A percentile compares a stretch with the other conserved stretches of the same genome.
Evolutionary conservation across 2,329 filamentous ascomycete genomes (phyloP).

Genomic region (Berkeleyomyces rouxiae): DNA sequence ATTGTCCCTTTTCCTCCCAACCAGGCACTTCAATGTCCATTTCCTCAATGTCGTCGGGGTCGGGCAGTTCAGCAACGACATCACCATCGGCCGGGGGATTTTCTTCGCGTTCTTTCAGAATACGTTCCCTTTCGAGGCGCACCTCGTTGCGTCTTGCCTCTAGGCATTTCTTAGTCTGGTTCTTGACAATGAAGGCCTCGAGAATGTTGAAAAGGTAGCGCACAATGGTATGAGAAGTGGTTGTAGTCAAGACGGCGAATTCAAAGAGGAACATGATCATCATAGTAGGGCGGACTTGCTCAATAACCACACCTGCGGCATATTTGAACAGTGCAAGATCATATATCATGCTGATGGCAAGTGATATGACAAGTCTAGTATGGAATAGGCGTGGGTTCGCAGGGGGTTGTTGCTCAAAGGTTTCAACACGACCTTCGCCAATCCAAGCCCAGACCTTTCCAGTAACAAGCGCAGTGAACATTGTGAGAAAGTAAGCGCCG

Average conservation of each 20-base stretch:
- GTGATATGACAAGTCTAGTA: slow-evolving; percentile 58
- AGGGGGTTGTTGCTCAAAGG: slow-evolving; percentile 87
- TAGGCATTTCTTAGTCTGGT: slow-evolving; percentile 55
- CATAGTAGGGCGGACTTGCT: slow-evolving; percentile 85
- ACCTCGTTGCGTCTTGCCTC: slow-evolving; percentile 53
- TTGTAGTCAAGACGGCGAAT: slow-evolving; percentile 72
- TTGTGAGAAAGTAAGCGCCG: slow-evolving; percentile 83
- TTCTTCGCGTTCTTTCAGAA: slow-evolving; percentile 32
- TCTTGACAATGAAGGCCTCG: slow-evolving; percentile 58
- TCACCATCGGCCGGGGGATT: slow-evolving; percentile 29
- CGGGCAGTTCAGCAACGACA: slow-evolving; percentile 27
- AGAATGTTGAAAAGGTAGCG: slow-evolving; percentile 65
- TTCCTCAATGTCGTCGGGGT: slow-evolving; percentile 68
- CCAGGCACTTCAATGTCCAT: slow-evolving; percentile 90
- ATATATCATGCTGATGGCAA: slow-evolving; percentile 64
- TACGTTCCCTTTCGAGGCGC: slow-evolving; percentile 37
- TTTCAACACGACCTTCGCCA: slow-evolving; percentile 81
- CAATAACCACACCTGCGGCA: slow-evolving; percentile 64
- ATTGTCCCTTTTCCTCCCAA: slow-evolving; percentile 92
- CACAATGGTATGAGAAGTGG: slow-evolving; percentile 60
- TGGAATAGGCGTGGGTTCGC: slow-evolving; percentile 82
- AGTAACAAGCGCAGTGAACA: slow-evolving; percentile 85
- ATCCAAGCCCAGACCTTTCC: slow-evolving; percentile 99
- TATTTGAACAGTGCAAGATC: slow-evolving; percentile 68
- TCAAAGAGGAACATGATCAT: slow-evolving; percentile 99